Percentiles rank a stretch among this genome's conserved stretches.
Conservation (phyloP, 2,329 filamentous ascomycete genomes). For the Fusarium sp. region DNA sequence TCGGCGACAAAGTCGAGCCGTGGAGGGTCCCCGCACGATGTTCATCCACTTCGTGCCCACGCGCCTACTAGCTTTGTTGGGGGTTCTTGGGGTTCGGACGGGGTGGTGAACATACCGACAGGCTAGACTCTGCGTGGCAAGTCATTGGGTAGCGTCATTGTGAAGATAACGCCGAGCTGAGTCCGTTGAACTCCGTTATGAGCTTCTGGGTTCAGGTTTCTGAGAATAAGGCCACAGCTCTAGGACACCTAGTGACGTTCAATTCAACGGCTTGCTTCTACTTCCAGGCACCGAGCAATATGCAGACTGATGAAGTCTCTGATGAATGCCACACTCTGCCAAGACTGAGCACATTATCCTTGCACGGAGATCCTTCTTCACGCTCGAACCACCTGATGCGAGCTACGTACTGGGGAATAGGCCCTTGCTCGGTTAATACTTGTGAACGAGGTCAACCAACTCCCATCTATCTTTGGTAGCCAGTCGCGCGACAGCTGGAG, state of each 20-base stretch:
- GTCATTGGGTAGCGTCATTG: constrained; percentile 16
- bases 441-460: constrained; percentile 2
- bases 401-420: constrained; percentile 12
- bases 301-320: background rate
- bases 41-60: background rate
- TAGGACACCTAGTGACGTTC: constrained; percentile 16
- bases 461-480: background rate
- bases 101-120: constrained; percentile 15
- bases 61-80: constrained; percentile 18
- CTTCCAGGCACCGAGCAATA: constrained; percentile 15
- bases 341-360: constrained; percentile 18
- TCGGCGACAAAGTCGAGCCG: constrained; percentile 30
- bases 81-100: constrained; percentile 29
- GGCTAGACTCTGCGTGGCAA: constrained; percentile 23
- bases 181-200: constrained; percentile 9
- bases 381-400: background rate
- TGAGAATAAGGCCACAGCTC: constrained; percentile 14
- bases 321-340: constrained; percentile 3
- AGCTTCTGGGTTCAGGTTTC: constrained; percentile 7
- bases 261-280: constrained; percentile 1
- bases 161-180: constrained; percentile 32
- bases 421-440: constrained; percentile 23
- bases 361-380: constrained; percentile 15
- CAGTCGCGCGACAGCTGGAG: constrained; percentile 2
- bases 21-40: constrained; percentile 18